Base-by-base conservation (phyloP, 495 filamentous ascomycete species). In the Annulohypoxylon moriforme region DNA sequence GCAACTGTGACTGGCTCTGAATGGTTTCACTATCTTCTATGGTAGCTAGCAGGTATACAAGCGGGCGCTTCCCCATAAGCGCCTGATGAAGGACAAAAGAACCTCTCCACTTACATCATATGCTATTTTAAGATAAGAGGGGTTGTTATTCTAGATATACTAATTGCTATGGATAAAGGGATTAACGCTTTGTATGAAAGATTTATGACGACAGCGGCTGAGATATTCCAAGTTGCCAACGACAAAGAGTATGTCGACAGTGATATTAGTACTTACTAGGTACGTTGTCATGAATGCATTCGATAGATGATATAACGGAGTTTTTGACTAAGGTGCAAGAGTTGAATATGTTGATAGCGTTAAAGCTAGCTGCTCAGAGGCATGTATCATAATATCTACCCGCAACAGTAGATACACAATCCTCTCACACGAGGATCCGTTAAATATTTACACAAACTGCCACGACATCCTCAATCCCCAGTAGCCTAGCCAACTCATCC, bases 321-420 rank as follows among this genome's bases (percentile, higher is more conserved):
- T n/a, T n/a, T n/a, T n/a, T 27, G 20, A 50, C 9, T 25, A 25
- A 50, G 24, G 29, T 7, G 14, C n/a, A 29, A 52, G 10, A 27
- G 9, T 52, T 52, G 4, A 11, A 24, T 29, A 52, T 31, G 14
- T 14, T 7, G 5, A 14, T 4, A 50, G 0, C 22, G 27, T 8
- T 16, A 14, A 52, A 31, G 11, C 10, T 49, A 22, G 16, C 1
- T 34, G 29, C n/a, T 34, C 29, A 34, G 29, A 20, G 27, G n/a
- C 27, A 25, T 55, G 29, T 33, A 55, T 55, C 50, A 55, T 55
- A 20, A 22, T 1, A 55, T 36, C 25, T 55, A 50, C 50, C 29
- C 16, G 13, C 8, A 20, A 10, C 29, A 55, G 50, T 34, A 34
- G 27, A 13, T 20, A 29, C 47, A 50, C 6, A 27, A 27, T 11